Evolutionary conservation across 352 stramenopile genomes (phyloP).

Genomic region (Globisporangium paddicum): DNA sequence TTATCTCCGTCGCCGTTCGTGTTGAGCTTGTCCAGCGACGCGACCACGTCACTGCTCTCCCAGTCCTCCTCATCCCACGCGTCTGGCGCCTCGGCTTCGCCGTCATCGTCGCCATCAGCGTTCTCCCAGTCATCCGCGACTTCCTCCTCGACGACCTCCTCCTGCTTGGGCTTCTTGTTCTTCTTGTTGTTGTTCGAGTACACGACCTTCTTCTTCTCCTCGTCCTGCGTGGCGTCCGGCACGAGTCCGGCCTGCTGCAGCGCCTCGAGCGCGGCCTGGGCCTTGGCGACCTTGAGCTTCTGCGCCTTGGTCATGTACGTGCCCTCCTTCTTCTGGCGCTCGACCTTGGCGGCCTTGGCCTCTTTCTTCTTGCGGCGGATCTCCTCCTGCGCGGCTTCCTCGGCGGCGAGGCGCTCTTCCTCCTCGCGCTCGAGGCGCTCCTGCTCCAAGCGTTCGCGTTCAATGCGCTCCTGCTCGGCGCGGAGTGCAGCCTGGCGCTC

Average conservation of each 20-base stretch:
- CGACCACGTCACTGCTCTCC: slow-evolving; percentile 72
- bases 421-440: slow-evolving; percentile 66
- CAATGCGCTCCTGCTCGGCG: slow-evolving; percentile 67
- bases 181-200: slow-evolving; percentile 87
- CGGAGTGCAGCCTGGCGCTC: slow-evolving; percentile 71
- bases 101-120: slow-evolving; percentile 46
- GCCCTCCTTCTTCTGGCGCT: slow-evolving; percentile 94
- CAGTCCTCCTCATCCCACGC: slow-evolving; percentile 85
- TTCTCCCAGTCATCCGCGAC: slow-evolving; percentile 69
- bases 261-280: slow-evolving; percentile 86
- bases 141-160: slow-evolving; percentile 48
- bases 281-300: slow-evolving; percentile 91
- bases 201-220: slow-evolving; percentile 92
- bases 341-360: slow-evolving; percentile 82
- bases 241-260: slow-evolving; percentile 92
- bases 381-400: slow-evolving; percentile 54
- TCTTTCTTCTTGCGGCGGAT: slow-evolving; percentile 78
- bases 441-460: slow-evolving; percentile 70
- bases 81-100: slow-evolving; percentile 58
- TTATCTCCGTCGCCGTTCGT: slow-evolving; percentile 28
- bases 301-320: slow-evolving; percentile 99
- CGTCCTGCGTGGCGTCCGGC: slow-evolving; percentile 36
- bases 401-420: slow-evolving; percentile 43
- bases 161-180: slow-evolving; percentile 32
- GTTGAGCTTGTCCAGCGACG: slow-evolving; percentile 76